Evolutionary conservation across 2,329 filamentous ascomycete genomes (phyloP).

Genomic region (Neurospora sp.): DNA sequence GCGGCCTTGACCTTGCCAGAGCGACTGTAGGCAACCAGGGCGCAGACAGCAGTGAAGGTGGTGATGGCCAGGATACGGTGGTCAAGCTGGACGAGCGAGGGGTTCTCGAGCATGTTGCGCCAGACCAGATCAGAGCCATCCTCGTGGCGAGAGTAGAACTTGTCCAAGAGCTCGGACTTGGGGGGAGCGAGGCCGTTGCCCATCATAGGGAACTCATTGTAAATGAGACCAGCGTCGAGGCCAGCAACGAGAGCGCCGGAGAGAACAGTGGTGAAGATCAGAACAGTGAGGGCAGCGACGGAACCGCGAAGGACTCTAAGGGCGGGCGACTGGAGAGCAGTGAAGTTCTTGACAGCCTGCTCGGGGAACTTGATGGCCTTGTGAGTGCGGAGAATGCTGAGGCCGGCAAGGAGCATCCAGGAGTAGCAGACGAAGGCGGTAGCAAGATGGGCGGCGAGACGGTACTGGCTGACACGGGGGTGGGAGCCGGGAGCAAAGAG

Average conservation of each 20-base stretch:
- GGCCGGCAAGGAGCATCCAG: constrained; percentile 85
- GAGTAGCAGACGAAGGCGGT: constrained; percentile 89
- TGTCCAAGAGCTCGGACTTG: constrained; percentile 69
- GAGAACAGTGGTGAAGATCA: constrained; percentile 86
- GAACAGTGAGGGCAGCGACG: constrained; percentile 56
- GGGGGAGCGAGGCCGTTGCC: constrained; percentile 75
- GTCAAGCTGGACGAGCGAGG: constrained; percentile 87
- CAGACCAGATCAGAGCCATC: constrained; percentile 83
- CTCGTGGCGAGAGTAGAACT: constrained; percentile 70
- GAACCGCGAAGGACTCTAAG: constrained; percentile 64
- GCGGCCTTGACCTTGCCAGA: constrained; percentile 46
- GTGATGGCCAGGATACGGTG: constrained; percentile 87
- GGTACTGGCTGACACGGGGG: constrained; percentile 89
- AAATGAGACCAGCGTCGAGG: constrained; percentile 91
- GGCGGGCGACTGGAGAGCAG: constrained; percentile 53
- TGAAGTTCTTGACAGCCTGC: constrained; percentile 48
- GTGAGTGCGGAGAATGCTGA: constrained; percentile 71
- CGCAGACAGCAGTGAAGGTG: constrained; percentile 72
- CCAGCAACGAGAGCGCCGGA: constrained; percentile 90
- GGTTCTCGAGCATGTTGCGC: constrained; percentile 97
- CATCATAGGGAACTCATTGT: constrained; percentile 98
- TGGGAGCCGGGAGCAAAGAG: constrained; percentile 85
- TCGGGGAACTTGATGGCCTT: constrained; percentile 59
- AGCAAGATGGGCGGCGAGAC: constrained; percentile 78
- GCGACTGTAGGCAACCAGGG: constrained; percentile 72